Conservation (phyloP, 2,329 filamentous ascomycete genomes). For the Ceratocystis diversiconidia region DNA sequence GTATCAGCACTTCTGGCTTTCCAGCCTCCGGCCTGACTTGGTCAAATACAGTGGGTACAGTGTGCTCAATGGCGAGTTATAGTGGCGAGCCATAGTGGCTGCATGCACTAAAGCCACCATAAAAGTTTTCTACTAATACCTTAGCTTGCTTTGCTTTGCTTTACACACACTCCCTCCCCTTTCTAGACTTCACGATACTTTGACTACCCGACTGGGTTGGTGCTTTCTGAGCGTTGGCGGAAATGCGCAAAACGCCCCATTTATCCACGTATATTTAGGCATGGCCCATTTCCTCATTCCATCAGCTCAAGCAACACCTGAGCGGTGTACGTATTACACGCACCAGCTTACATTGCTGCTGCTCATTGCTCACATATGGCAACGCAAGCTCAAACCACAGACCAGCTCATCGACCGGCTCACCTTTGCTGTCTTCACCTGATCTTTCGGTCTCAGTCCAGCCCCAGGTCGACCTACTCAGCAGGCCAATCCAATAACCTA, state of each 20-base stretch:
- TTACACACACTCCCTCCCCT: too few relatives aligned
- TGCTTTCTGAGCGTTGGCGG: too few relatives aligned
- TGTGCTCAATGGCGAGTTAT: neutral
- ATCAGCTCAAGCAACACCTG: neutral
- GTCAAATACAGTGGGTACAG: neutral
- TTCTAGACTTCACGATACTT: too few relatives aligned
- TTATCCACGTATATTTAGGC: too few relatives aligned
- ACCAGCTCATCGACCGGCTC: neutral
- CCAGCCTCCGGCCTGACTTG: neutral
- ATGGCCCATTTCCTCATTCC: too few relatives aligned
- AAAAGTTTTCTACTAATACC: too few relatives aligned
- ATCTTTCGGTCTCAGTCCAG: neutral
- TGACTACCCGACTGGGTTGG: too few relatives aligned
- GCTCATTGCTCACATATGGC: neutral
- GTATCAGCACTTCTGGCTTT: neutral
- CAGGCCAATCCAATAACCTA: neutral
- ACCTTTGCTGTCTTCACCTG: neutral
- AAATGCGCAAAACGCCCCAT: too few relatives aligned
- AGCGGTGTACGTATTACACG: neutral
- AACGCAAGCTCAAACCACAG: neutral
- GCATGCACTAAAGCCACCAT: neutral
- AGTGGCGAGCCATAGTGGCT: neutral
- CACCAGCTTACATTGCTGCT: neutral
- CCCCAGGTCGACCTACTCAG: neutral
- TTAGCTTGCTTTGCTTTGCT: too few relatives aligned